phyloP scores from a whole-genome alignment of 2,329 filamentous ascomycete species.

The Nothopassalora personata region DNA sequence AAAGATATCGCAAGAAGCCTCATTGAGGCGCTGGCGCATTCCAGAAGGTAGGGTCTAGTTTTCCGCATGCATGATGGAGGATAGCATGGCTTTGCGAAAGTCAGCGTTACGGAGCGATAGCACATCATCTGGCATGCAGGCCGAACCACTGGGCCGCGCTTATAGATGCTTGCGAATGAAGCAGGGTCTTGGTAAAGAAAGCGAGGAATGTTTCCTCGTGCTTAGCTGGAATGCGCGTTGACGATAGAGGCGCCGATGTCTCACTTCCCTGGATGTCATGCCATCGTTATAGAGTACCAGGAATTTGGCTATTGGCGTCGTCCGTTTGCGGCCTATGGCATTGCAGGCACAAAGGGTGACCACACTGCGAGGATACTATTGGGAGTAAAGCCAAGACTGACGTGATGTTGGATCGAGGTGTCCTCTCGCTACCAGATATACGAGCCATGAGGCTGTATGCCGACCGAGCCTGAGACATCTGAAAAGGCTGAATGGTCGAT shows the following conservation, averaged over 20 bases:
- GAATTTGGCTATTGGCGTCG: background rate
- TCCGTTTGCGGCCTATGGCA: background rate
- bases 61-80: background rate
- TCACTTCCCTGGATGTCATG: background rate
- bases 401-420: background rate
- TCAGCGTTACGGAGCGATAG: background rate
- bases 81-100: background rate
- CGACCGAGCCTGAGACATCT: background rate
- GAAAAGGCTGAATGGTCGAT: background rate
- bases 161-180: background rate
- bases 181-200: background rate
- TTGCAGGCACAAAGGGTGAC: background rate
- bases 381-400: background rate
- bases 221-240: background rate
- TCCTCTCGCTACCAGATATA: background rate
- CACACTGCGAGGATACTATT: background rate
- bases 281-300: background rate
- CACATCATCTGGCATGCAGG: background rate
- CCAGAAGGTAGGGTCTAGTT: background rate
- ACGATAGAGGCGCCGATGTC: background rate
- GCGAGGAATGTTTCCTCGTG: slow-evolving; percentile 2
- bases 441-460: background rate
- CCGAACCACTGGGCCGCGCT: background rate
- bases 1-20: background rate
- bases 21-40: background rate